These are phyloP conservation scores for Lentinula guzmanii DNA, from an alignment of 768 basidiomycete species.

Conservation along the genomic window DNA sequence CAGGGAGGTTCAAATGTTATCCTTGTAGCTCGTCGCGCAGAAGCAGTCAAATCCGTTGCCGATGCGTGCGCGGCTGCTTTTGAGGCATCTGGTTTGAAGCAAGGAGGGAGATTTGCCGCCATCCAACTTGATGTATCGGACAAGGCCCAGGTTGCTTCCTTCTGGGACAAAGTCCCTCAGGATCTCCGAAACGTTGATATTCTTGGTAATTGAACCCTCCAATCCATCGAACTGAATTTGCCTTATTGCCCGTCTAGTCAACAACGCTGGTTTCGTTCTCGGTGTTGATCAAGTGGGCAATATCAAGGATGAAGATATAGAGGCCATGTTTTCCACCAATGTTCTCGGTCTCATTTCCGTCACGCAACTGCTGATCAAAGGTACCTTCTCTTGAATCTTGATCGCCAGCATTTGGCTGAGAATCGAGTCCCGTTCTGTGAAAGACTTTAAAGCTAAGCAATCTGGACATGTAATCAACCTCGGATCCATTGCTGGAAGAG, in stretches of 20 bases:
- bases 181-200: constrained; percentile 75
- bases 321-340: constrained; percentile 76
- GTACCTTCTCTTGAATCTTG: constrained; percentile 19
- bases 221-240: not conserved
- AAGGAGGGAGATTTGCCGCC: constrained; percentile 73
- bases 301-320: constrained; percentile 70
- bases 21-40: constrained; percentile 72
- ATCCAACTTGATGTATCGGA: constrained; percentile 80
- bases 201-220: constrained; percentile 49
- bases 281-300: constrained; percentile 86
- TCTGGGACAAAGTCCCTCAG: constrained; percentile 67
- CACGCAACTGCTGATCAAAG: constrained; percentile 68
- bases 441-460: constrained; percentile 75
- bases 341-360: constrained; percentile 82
- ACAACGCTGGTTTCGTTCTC: constrained; percentile 82
- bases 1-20: constrained; percentile 87
- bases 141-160: constrained; percentile 57
- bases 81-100: constrained; percentile 61
- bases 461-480: constrained; percentile 91
- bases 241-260: constrained; percentile 26
- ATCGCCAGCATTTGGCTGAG: not conserved
- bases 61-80: constrained; percentile 65
- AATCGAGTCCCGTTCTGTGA: not conserved
- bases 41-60: constrained; percentile 65
- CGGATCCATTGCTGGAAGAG: constrained; percentile 86